Base-by-base conservation (phyloP, 2,329 filamentous ascomycete genomes). In the Cadophora gregata region DNA sequence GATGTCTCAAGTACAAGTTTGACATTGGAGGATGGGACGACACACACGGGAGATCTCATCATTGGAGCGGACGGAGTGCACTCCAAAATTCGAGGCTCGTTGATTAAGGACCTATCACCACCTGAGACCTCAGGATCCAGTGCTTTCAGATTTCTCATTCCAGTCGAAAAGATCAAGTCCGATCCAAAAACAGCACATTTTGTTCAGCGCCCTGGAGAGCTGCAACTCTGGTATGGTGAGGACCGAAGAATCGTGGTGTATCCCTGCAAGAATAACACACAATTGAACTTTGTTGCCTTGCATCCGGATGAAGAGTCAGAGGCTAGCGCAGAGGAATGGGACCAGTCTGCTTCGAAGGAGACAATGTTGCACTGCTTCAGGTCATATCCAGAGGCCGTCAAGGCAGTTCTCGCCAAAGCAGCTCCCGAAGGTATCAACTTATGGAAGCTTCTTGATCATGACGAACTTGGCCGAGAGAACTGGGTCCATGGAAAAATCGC, bases 361-460 rank as follows among this genome's bases (percentile, higher is more conserved):
- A 71, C 78, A 8, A 70, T 84, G 1, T 74, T 81, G 0, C 75
- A 79, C 21, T 77, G 77, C 4, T 79, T 81, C 73, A 45, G 79
- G 10, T 77, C 79, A 24, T 86, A 80, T 47, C 78, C 80, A 0
- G 48, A 55, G 7, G 63, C 61, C 58, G 58, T 65, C 1, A 66
- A 59, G 27, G 72, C 74, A 1, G 70, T 85, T 0, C 73, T 77
- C 9, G 76, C 78, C 8, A 82, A 83, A 70, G 82, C 79, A 0
- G 80, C 83, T 25, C 76, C 79, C 0, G 73, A 78, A 0, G 79
- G 78, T 0, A 72, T 88, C 24, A 87, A 84, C 63, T 78, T 87
- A 0, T 90, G 86, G 87, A 83, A 81, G 25, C 76, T 90, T 1
- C 74, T 88, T 4, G 89, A 92, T 69, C 89, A 90, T 85, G 82